Evolutionary conservation across 768 basidiomycete species (phyloP), one percentile per base, ranked within the genome.

Genomic region (Serendipita indica): DNA sequence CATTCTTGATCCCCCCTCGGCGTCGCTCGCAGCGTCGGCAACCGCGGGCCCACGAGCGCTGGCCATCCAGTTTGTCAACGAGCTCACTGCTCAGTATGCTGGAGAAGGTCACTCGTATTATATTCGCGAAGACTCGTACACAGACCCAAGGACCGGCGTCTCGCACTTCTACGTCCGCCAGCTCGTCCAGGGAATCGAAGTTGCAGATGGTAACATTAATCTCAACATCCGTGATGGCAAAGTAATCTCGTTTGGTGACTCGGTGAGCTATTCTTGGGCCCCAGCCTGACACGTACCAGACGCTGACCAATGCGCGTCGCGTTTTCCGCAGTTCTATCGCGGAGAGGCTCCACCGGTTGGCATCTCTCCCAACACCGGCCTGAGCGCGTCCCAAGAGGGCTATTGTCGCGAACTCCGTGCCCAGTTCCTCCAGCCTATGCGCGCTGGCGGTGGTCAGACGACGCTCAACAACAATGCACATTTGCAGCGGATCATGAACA

Each of bases 101-200:
- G 60, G 45, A 60, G 35, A 35, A 64, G 68, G 16, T 65, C 74
- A 0, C 86, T 80, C 67, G 72, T 73, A 67, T 32, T 37, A 18
- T 66, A 78, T 92, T 62, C 82, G 89, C 58, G 73, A 80, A 59
- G 87, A 90, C 72, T 89, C 86, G 13, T 93, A 94, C 70, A 89
- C 87, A 46, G 93, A 97, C 72, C 71, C 73, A 60, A 80, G 78
- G 61, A 91, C 88, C 2, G 86, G 86, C n/a, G 77, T 96, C 56
- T 84, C 89, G 28, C 91, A 97, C 71, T 76, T 91, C 64, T 94
- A 93, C 68, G 82, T 85, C 62, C 79, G 84, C 64, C 93, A 99
- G 72, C 62, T 86, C 60, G 72, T 92, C 65, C 82, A 86, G 60
- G 91, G 89, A 13, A 73, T 94, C 43, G 89, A 94, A 67, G 89